Evolutionary conservation across 768 basidiomycete genomes (phyloP).

Genomic region (Chalciporus chontae): DNA sequence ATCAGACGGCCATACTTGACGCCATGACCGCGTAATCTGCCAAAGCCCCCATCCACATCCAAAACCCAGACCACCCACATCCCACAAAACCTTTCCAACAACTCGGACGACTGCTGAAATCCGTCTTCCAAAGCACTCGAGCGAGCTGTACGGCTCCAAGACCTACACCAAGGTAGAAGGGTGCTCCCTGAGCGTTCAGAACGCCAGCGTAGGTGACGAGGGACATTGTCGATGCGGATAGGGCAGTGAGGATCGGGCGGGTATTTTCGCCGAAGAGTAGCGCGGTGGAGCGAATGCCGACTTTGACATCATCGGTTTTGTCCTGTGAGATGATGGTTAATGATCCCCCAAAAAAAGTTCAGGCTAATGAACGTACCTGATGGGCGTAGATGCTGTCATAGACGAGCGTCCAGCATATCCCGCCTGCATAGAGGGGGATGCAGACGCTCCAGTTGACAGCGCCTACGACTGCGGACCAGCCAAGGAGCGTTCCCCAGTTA

Average conservation of each 20-base stretch:
- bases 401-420: constrained; percentile 89
- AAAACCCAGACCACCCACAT: constrained; percentile 86
- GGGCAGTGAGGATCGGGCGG: constrained; percentile 66
- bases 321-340: constrained; percentile 49
- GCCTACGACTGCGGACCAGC: constrained; percentile 93
- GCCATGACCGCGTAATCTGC: constrained; percentile 54
- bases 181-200: constrained; percentile 68
- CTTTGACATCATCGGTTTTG: constrained; percentile 83
- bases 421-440: constrained; percentile 85
- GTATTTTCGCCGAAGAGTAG: constrained; percentile 81
- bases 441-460: constrained; percentile 77
- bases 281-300: constrained; percentile 91
- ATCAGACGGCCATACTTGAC: constrained; percentile 1
- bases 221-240: constrained; percentile 72
- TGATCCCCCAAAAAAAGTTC: not conserved
- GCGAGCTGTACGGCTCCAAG: constrained; percentile 74
- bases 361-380: constrained; percentile 52
- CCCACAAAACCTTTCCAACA: constrained; percentile 90
- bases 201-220: constrained; percentile 77
- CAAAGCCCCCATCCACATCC: constrained; percentile 79
- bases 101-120: constrained; percentile 71
- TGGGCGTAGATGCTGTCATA: constrained; percentile 99
- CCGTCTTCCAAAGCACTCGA: constrained; percentile 67
- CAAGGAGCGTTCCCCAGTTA: constrained; percentile 95
- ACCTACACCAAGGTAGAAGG: constrained; percentile 77